phyloP scores from a whole-genome alignment of 495 filamentous ascomycete species.

The Annulohypoxylon moriforme region DNA sequence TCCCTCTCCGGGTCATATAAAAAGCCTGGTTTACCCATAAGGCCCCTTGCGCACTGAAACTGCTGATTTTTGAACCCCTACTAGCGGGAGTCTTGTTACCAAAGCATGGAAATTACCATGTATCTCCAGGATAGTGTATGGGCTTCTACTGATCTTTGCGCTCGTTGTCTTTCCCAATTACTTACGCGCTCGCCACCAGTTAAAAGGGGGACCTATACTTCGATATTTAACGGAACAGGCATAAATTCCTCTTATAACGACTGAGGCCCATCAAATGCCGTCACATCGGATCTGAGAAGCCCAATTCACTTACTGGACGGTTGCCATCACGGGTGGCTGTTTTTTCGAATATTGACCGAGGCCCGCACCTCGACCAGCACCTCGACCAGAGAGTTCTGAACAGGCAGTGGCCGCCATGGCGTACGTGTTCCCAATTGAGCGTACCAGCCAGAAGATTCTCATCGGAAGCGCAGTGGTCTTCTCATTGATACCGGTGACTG shows the following conservation, averaged over 20 bases:
- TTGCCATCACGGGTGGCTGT: neutral
- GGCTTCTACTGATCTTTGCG: conserved; percentile 5
- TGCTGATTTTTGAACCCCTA: neutral
- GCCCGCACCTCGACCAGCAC: neutral
- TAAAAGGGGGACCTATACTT: neutral
- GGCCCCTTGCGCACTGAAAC: conserved; percentile 6
- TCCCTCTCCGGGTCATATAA: neutral
- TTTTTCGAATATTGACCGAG: neutral
- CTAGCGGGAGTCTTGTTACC: conserved; percentile 6
- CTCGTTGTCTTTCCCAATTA: conserved; percentile 3
- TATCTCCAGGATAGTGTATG: conserved; percentile 4
- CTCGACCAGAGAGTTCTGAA: neutral
- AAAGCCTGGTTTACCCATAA: neutral
- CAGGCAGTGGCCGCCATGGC: neutral
- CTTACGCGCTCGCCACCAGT: neutral
- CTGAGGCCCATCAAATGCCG: neutral
- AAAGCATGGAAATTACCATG: conserved; percentile 6
- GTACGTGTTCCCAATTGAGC: conserved; percentile 5
- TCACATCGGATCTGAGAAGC: neutral
- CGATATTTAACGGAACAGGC: neutral
- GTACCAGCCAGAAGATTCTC: neutral
- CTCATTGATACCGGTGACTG: conserved; percentile 3
- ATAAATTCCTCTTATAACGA: neutral
- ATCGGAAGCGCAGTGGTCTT: conserved; percentile 3
- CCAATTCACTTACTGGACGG: neutral